A percentile compares a stretch with the other conserved stretches of the same genome.
Conservation (phyloP, 2,329 filamentous ascomycete genomes). For the Neophaeococcomyces aloes region DNA sequence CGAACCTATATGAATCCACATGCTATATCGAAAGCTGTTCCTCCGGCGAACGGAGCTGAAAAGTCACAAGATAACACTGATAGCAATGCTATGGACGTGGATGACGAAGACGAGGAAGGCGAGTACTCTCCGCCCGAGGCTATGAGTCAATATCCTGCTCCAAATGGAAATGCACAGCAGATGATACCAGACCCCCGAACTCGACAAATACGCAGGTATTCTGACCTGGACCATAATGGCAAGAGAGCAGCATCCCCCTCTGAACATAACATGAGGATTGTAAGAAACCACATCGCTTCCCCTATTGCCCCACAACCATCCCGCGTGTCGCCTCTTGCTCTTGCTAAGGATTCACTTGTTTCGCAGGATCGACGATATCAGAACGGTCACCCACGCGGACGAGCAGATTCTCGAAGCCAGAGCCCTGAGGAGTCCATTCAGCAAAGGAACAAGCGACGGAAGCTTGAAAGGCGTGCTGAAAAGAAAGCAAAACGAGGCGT, state of each 20-base stretch:
- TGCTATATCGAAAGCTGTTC: not conserved
- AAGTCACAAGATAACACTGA: no score
- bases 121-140: constrained; percentile 40
- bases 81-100: constrained; percentile 14
- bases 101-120: constrained; percentile 34
- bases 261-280: constrained; percentile 46
- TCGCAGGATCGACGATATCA: constrained; percentile 46
- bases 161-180: constrained; percentile 8
- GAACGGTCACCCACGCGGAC: constrained; percentile 27
- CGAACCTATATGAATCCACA: not conserved
- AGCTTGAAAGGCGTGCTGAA: constrained; percentile 32
- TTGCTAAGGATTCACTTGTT: constrained; percentile 40
- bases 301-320: constrained; percentile 66
- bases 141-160: constrained; percentile 26
- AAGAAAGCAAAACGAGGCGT: constrained; percentile 32
- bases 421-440: constrained; percentile 32
- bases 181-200: constrained; percentile 18
- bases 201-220: constrained; percentile 21
- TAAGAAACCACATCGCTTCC: constrained; percentile 63
- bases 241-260: constrained; percentile 15
- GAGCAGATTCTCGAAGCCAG: constrained; percentile 14
- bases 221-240: constrained; percentile 19
- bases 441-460: constrained; percentile 39
- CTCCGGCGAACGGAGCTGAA: no score
- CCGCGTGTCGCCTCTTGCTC: constrained; percentile 51